phyloP scores from a whole-genome alignment of 371 early-diverging fungal species.

The Umbelopsis sp. region DNA sequence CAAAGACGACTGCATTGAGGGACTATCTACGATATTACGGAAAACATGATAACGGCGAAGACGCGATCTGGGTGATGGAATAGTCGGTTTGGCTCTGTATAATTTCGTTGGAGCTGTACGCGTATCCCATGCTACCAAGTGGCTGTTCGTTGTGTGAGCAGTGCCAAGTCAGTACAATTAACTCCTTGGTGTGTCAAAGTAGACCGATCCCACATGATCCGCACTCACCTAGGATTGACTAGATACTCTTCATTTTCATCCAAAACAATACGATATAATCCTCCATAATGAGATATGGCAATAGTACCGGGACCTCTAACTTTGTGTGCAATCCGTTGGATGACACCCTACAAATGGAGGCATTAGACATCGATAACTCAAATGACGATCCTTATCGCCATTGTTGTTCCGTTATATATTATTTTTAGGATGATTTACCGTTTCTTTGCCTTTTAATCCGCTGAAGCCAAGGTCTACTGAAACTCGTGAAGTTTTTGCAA shows the following conservation, averaged over 20 bases:
- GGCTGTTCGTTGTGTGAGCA: conserved; percentile 17
- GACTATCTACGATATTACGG: conserved; percentile 50
- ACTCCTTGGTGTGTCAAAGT: too few relatives aligned
- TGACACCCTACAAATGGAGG: conserved; percentile 56
- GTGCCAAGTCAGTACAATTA: background rate
- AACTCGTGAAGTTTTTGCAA: conserved; percentile 71
- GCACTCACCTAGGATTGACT: conserved; percentile 67
- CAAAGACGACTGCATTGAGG: conserved; percentile 52
- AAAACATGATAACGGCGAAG: conserved; percentile 40
- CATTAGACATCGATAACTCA: too few relatives aligned
- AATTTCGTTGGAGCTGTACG: conserved; percentile 45
- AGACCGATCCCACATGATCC: background rate
- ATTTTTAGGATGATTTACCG: conserved; percentile 17
- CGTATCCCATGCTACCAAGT: conserved; percentile 61
- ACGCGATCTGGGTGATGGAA: conserved; percentile 46
- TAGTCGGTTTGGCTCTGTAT: conserved; percentile 30
- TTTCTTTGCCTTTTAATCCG: conserved; percentile 34
- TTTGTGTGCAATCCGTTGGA: conserved; percentile 65
- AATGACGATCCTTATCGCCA: too few relatives aligned
- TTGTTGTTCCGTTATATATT: too few relatives aligned
- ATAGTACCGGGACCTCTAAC: conserved; percentile 73
- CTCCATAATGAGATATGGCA: conserved; percentile 74
- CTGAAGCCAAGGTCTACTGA: conserved; percentile 57
- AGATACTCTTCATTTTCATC: conserved; percentile 71
- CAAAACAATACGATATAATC: conserved; percentile 72